Evolutionary conservation across 169 alveolate genomes (phyloP), one percentile per base, ranked within the genome.

Genomic region (Plasmodium fragile): DNA sequence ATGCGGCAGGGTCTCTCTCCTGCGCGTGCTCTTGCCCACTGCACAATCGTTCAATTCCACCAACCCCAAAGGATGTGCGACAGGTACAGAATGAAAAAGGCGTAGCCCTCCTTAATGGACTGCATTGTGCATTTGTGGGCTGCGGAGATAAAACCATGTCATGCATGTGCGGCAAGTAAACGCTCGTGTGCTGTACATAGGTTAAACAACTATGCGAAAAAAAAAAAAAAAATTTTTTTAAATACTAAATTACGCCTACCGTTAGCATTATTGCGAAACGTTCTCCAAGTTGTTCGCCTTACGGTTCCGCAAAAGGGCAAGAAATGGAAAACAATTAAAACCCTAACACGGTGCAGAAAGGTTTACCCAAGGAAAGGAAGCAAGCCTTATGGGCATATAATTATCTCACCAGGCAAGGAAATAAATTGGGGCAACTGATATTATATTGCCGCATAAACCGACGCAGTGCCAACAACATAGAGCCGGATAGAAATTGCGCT

Each of bases 31-130:
- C 25, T 73, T 4, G 22, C 22, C n/a, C 53, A 39, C 2, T 18
- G n/a, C 36, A 25, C n/a, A 65, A 1, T 4, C n/a, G 3, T 22
- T 65, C 75, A 25, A 10, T 3, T 32, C 16, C 34, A 73, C 45
- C 11, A 32, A 73, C 45, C 82, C 59, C 82, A 73, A 32, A 73
- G 53, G 22, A 73, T 34, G 53, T 34, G 53, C 25, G 53, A 73
- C 1, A 73, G 59, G 53, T 73, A 73, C 10, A 39, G 82, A 73
- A 34, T 32, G 53, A 73, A 32, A 73, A 73, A 73, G 16, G 75
- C 75, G 75, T 65, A 65, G 36, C 75, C 75, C 39, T 65, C 75
- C 36, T 65, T 65, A 1, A 65, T 65, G 75, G 75, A 65, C 75
- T 65, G 75, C 75, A 65, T 65, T 65, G 34, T 65, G 75, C 13